Evolutionary conservation across 345 rosid genomes (phyloP).

Genomic region (Syzygium oleosum): DNA sequence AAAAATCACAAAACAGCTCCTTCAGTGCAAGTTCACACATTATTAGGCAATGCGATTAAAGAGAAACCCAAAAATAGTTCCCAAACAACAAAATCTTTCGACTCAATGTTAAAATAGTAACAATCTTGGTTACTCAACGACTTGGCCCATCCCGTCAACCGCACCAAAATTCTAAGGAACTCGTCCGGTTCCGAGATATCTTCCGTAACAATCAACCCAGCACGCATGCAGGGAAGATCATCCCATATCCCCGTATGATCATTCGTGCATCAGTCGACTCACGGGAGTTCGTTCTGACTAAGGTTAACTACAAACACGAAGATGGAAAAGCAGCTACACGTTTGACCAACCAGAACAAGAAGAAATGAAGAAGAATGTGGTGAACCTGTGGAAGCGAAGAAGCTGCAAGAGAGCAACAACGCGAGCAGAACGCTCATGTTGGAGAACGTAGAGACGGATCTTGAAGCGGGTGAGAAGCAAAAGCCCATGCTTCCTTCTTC

Average conservation of each 20-base stretch:
- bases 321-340: neutral
- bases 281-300: neutral
- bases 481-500: conserved; percentile 20
- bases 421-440: conserved; percentile 17
- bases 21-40: neutral
- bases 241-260: neutral
- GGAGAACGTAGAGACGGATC: conserved; percentile 13
- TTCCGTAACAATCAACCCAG: neutral
- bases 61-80: neutral
- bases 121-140: neutral
- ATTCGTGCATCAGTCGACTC: neutral
- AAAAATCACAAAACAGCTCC: neutral
- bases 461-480: conserved; percentile 10
- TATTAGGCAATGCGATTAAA: neutral
- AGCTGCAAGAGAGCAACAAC: conserved; percentile 26
- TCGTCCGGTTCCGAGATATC: neutral
- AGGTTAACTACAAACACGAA: neutral
- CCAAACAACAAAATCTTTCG: neutral
- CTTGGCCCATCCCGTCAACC: neutral
- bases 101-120: neutral
- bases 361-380: neutral
- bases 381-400: conserved; percentile 49
- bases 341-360: neutral
- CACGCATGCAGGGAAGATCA: neutral
- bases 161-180: neutral